Evolutionary conservation across 78 protist species (phyloP).

Genomic region (Dictyostelium discoideum): DNA sequence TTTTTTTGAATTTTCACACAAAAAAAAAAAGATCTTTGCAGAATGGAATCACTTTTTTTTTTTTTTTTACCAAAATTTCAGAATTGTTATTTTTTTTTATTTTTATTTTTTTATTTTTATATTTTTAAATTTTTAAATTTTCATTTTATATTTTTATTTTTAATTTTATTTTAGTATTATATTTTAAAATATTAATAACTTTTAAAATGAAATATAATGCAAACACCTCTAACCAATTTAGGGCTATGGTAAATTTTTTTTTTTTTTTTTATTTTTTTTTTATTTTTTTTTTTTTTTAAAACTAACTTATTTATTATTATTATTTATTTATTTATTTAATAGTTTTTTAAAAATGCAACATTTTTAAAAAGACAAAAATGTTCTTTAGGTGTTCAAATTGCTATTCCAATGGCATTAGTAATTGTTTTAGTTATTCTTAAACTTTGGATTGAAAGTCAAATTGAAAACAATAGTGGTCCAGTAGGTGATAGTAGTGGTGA

Average conservation of each 20-base stretch:
- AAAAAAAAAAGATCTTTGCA: too few species aligned
- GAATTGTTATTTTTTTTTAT: too few species aligned
- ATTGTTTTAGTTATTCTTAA: conserved; percentile 20
- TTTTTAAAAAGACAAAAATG: conserved; percentile 75
- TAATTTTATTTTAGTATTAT: not conserved
- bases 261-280: not conserved
- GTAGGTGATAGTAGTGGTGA: not conserved
- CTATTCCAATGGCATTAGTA: conserved; percentile 48
- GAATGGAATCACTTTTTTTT: too few species aligned
- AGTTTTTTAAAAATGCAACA: conserved; percentile 64
- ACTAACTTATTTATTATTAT: too few species aligned
- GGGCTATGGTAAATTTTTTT: conserved; percentile 9
- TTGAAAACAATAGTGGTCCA: not conserved
- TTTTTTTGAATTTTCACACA: too few species aligned
- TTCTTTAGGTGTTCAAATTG: conserved; percentile 32
- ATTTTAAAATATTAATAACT: not conserved
- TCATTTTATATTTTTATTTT: not conserved
- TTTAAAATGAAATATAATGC: not conserved
- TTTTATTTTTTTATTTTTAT: too few species aligned
- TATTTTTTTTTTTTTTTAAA: not conserved
- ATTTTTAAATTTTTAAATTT: too few species aligned
- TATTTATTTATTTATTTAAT: not conserved
- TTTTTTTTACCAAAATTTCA: too few species aligned
- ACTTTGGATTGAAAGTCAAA: not conserved
- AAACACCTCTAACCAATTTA: not conserved